These are phyloP conservation scores for Cyathus striatus DNA, from an alignment of 768 basidiomycete species.

Conservation along the genomic window DNA sequence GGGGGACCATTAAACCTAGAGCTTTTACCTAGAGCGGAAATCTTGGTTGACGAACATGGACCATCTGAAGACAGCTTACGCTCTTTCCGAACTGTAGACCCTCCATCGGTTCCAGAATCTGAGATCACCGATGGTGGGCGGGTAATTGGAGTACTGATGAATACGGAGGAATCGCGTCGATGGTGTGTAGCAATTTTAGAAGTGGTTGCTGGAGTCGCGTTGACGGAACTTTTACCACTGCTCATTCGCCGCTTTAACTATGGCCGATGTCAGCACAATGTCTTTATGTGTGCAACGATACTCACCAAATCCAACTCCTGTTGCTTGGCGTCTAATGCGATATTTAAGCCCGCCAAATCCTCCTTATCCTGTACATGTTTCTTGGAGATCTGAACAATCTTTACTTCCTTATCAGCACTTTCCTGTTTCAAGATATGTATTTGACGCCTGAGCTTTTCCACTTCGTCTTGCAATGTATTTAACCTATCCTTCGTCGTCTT, in stretches of 20 bases:
- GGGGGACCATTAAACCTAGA: slow-evolving; percentile 31
- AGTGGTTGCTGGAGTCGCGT: slow-evolving; percentile 47
- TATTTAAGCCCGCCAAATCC: slow-evolving; percentile 80
- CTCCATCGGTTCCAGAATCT: slow-evolving; percentile 38
- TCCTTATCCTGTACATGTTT: slow-evolving; percentile 64
- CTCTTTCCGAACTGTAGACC: slow-evolving; percentile 25
- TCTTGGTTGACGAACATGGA: slow-evolving; percentile 18
- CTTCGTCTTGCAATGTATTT: slow-evolving; percentile 46
- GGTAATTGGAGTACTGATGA: slow-evolving; percentile 41
- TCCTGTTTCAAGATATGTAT: slow-evolving; percentile 72
- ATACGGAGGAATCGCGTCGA: slow-evolving; percentile 54
- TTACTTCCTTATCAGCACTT: slow-evolving; percentile 82
- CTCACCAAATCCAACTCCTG: slow-evolving; percentile 87
- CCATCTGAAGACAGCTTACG: slow-evolving; percentile 33
- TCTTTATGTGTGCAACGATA: slow-evolving; percentile 9
- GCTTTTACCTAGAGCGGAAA: slow-evolving; percentile 45
- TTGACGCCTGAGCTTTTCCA: slow-evolving; percentile 54
- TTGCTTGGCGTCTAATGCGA: slow-evolving; percentile 90
- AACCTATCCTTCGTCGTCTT: slow-evolving; percentile 45
- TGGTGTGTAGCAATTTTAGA: slow-evolving; percentile 33
- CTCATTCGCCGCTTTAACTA: slow-evolving; percentile 64
- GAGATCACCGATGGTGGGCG: slow-evolving; percentile 57
- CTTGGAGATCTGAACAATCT: slow-evolving; percentile 68
- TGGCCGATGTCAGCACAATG: slow-evolving; percentile 1
- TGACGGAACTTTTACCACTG: too few species aligned